These are phyloP conservation scores for Chrysanthemum lavandulifolium DNA, from an alignment of 129 eudicot genomes.

Conservation along the genomic window DNA sequence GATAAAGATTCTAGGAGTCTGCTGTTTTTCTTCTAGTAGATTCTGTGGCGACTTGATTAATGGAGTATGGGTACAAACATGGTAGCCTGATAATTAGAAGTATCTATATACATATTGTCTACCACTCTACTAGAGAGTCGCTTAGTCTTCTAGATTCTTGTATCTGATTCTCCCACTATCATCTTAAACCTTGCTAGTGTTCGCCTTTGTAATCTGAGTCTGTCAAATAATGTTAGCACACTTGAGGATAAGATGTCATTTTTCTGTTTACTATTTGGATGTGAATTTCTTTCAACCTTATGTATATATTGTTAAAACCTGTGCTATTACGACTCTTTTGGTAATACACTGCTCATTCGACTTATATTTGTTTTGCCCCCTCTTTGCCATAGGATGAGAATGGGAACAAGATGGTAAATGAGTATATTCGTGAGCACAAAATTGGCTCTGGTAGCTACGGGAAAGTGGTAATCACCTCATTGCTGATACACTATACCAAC, in stretches of 20 bases:
- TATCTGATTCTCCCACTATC: constrained; percentile 1
- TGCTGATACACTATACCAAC: constrained; percentile 15
- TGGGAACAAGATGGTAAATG: constrained; percentile 87
- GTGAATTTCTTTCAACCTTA: not conserved
- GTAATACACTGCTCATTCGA: not conserved
- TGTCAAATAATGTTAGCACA: not conserved
- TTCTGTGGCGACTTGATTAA: not conserved
- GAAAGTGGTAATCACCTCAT: constrained; percentile 70
- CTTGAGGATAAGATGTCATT: constrained; percentile 7
- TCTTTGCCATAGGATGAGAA: constrained; percentile 58
- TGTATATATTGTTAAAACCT: not conserved
- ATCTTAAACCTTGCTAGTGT: not conserved
- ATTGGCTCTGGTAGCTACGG: constrained; percentile 97
- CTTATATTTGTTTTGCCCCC: not conserved
- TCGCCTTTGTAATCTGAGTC: not conserved
- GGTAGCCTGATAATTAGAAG: too few species aligned
- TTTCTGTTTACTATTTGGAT: not conserved
- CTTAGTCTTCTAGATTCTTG: too few species aligned
- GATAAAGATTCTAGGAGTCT: not conserved
- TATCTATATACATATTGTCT: too few species aligned
- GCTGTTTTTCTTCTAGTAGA: not conserved
- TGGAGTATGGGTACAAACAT: constrained; percentile 1
- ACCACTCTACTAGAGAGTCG: too few species aligned
- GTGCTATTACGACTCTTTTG: not conserved
- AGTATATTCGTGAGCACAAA: constrained; percentile 68